Evolutionary conservation across 2,329 filamentous ascomycete species (phyloP).

Genomic region (Drechslerella stenobrocha): DNA sequence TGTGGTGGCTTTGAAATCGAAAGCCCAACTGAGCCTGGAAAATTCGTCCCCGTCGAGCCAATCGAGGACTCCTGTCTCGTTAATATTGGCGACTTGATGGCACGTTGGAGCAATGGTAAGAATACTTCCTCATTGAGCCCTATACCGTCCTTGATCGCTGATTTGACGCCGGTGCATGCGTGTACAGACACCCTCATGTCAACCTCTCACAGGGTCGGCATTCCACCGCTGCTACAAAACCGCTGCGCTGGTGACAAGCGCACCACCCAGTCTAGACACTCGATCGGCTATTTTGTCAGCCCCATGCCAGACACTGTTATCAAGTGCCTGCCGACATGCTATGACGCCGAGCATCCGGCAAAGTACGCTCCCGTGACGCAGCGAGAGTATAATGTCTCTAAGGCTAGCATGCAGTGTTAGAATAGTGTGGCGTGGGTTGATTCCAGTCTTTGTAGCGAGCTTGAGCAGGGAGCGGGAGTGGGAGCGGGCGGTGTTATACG

Average conservation of each 20-base stretch:
- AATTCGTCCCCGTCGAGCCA: conserved; percentile 56
- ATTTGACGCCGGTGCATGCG: not conserved
- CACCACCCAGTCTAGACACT: conserved; percentile 58
- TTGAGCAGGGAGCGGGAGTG: no score
- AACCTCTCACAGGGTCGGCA: conserved; percentile 58
- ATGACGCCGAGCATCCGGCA: conserved; percentile 21
- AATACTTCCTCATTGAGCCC: not conserved
- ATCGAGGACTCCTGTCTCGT: conserved; percentile 57
- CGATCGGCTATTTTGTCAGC: conserved; percentile 60
- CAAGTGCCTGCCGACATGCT: conserved; percentile 56
- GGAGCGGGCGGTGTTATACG: no score
- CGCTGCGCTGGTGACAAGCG: conserved; percentile 55
- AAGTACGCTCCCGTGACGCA: conserved; percentile 54
- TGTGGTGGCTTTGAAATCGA: conserved; percentile 59
- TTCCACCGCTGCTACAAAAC: conserved; percentile 55
- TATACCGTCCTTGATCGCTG: not conserved
- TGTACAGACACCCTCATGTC: conserved; percentile 56
- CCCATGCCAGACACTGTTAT: conserved; percentile 57
- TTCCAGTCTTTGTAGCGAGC: no score
- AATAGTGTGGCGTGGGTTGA: no score
- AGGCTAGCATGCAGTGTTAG: conserved; percentile 54
- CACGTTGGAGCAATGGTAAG: conserved; percentile 59
- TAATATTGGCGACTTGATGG: conserved; percentile 59
- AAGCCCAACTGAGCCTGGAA: conserved; percentile 55
- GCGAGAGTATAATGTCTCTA: conserved; percentile 55